These are phyloP conservation scores for Fusarium concolor DNA, from an alignment of 2,329 filamentous ascomycete species.

Conservation along the genomic window DNA sequence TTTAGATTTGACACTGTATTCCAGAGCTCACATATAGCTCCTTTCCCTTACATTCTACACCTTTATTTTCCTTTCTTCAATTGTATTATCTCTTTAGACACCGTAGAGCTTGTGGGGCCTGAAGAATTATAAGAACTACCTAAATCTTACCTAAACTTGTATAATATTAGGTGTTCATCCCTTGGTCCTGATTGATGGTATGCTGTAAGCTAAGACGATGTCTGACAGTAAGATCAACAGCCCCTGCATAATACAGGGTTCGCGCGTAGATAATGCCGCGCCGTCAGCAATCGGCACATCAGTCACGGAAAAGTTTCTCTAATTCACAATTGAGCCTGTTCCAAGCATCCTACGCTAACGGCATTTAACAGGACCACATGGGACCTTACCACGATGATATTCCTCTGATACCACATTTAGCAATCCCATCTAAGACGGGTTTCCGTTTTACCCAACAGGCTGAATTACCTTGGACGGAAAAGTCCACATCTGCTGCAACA, in stretches of 20 bases:
- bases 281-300: neutral
- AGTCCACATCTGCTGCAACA: neutral
- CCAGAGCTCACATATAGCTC: too few relatives aligned
- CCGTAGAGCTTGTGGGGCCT: too few relatives aligned
- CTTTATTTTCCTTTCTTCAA: neutral
- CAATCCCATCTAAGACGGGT: neutral
- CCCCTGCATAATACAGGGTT: neutral
- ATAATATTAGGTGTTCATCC: too few relatives aligned
- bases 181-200: neutral
- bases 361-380: neutral
- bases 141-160: too few relatives aligned
- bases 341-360: neutral
- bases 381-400: neutral
- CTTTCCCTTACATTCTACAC: neutral
- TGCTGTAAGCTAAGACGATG: neutral
- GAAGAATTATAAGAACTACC: too few relatives aligned
- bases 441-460: constrained; percentile 8
- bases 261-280: neutral
- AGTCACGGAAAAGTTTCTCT: neutral
- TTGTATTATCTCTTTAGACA: too few relatives aligned
- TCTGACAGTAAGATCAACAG: too few relatives aligned
- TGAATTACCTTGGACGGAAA: constrained; percentile 10
- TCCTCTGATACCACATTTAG: neutral
- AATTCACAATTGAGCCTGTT: constrained; percentile 16
- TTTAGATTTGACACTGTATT: neutral